Conservation (phyloP, 2,329 filamentous ascomycete species). For the Aureobasidium mangrovei region DNA sequence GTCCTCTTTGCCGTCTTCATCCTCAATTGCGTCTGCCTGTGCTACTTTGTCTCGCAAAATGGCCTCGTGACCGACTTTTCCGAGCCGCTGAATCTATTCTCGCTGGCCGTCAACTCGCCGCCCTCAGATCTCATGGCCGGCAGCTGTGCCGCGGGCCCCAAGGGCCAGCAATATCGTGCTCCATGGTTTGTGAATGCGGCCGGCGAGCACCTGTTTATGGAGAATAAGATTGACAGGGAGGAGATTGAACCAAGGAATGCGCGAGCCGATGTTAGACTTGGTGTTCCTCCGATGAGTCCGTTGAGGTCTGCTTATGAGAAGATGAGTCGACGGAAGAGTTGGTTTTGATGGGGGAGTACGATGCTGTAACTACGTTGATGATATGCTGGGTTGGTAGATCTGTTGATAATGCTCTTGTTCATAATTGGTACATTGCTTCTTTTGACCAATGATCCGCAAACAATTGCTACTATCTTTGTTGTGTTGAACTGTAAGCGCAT, state of each 20-base stretch:
- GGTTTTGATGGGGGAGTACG: background rate
- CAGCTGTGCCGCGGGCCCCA: slow-evolving; percentile 48
- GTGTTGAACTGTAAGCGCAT: no score
- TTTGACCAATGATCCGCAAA: no score
- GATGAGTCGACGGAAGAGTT: slow-evolving; percentile 3
- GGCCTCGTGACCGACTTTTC: slow-evolving; percentile 69
- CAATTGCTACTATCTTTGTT: no score
- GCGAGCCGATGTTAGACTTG: background rate
- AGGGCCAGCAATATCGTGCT: slow-evolving; percentile 39
- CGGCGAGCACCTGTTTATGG: slow-evolving; percentile 45
- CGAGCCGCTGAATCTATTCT: slow-evolving; percentile 67
- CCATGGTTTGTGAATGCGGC: slow-evolving; percentile 28
- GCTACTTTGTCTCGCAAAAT: slow-evolving; percentile 51
- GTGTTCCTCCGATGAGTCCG: background rate
- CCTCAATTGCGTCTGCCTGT: slow-evolving; percentile 57
- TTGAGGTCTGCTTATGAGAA: background rate
- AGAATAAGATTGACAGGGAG: slow-evolving; percentile 23
- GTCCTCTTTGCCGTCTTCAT: slow-evolving; percentile 57
- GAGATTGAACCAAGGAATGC: background rate
- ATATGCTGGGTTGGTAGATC: no score
- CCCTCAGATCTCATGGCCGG: slow-evolving; percentile 44
- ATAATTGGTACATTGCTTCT: no score
- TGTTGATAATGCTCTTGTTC: no score
- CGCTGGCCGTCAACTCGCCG: slow-evolving; percentile 59
- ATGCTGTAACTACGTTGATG: no score